Conservation (phyloP, 1,284 basidiomycete species). For the Tilletia walkeri region DNA sequence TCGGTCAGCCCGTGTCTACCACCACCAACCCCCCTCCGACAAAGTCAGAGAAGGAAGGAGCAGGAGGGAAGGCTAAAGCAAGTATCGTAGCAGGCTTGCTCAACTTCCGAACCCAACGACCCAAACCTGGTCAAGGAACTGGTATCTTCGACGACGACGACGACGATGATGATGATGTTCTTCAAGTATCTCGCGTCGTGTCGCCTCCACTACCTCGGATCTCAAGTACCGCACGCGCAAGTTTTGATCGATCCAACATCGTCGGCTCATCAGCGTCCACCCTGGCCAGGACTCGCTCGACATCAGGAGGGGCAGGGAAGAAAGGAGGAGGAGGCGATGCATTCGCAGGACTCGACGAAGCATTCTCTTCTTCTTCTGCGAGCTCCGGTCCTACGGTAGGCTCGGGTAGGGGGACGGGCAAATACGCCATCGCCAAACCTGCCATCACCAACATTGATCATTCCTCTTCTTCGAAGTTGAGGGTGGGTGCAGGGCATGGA, state of each 20-base stretch:
- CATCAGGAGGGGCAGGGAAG: neutral
- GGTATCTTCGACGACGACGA: conserved; percentile 1
- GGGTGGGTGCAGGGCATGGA: neutral
- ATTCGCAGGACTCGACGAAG: neutral
- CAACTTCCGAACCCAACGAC: neutral
- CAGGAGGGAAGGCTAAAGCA: neutral
- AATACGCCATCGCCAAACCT: neutral
- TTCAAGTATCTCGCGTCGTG: neutral
- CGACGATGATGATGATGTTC: neutral
- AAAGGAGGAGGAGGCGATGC: neutral
- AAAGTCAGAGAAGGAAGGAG: too few species aligned
- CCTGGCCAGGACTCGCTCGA: neutral
- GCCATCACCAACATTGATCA: neutral
- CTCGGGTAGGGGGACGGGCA: neutral
- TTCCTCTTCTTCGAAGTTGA: neutral
- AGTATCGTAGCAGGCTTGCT: neutral
- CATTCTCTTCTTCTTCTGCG: neutral
- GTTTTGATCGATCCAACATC: neutral
- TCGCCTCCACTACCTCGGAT: neutral
- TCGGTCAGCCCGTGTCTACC: neutral
- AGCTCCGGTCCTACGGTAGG: neutral
- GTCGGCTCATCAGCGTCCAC: neutral
- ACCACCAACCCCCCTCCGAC: neutral
- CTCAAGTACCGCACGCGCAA: neutral
- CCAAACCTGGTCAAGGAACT: neutral